These are phyloP conservation scores for Sonneratia alba DNA, from an alignment of 345 rosid species.

Conservation along the genomic window DNA sequence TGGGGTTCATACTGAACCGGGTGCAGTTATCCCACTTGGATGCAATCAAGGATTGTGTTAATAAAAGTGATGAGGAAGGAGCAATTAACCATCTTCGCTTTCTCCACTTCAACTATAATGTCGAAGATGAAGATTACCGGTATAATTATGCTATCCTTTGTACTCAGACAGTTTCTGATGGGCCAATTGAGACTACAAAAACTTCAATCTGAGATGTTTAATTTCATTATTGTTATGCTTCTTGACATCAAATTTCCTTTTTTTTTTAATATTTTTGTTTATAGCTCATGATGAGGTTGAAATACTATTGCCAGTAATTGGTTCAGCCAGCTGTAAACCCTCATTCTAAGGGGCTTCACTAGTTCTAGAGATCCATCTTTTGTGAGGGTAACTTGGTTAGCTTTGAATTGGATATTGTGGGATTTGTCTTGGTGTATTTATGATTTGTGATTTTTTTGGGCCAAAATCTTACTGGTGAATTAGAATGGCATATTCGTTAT, in stretches of 20 bases:
- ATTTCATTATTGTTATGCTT: no score
- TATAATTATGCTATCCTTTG: slow-evolving; percentile 19
- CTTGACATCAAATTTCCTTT: no score
- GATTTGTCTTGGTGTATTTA: background rate
- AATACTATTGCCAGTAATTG: background rate
- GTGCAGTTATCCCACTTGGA: slow-evolving; percentile 75
- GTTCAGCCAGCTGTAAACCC: background rate
- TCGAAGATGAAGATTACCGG: slow-evolving; percentile 62
- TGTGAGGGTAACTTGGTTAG: background rate
- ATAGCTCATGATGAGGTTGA: background rate
- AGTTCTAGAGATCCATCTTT: background rate
- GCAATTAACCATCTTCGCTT: slow-evolving; percentile 50
- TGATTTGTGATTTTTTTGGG: background rate
- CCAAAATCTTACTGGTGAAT: background rate
- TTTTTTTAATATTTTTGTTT: background rate
- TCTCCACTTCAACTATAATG: slow-evolving; percentile 61
- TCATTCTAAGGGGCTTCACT: background rate
- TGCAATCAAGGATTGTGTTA: slow-evolving; percentile 37
- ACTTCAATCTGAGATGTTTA: background rate
- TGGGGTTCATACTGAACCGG: slow-evolving; percentile 40
- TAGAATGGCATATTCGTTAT: background rate
- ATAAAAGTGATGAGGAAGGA: slow-evolving; percentile 42
- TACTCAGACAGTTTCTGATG: background rate
- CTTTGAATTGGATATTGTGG: background rate
- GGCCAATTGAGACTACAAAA: background rate